Conservation (phyloP, 768 basidiomycete species). For the Rhizopogon roseolus region DNA sequence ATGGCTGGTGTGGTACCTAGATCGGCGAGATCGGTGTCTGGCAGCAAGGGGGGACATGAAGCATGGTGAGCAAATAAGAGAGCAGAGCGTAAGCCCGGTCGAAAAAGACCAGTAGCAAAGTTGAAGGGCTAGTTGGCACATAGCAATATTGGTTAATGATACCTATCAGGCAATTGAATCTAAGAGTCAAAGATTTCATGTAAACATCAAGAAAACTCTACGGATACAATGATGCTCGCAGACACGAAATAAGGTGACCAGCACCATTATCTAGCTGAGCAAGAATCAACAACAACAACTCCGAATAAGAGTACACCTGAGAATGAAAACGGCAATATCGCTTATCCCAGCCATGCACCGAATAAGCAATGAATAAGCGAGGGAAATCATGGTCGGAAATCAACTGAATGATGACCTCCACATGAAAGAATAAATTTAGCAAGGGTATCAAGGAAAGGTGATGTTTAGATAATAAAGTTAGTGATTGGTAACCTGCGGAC, state of each 20-base stretch:
- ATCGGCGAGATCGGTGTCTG: conserved; percentile 30
- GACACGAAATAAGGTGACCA: background rate
- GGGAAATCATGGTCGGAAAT: background rate
- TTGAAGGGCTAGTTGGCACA: background rate
- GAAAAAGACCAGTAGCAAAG: background rate
- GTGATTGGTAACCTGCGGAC: background rate
- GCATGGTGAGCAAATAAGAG: background rate
- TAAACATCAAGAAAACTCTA: conserved; percentile 3
- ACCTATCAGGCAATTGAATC: background rate
- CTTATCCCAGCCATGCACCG: conserved; percentile 11
- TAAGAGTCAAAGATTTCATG: background rate
- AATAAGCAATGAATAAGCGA: conserved; percentile 9
- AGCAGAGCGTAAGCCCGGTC: background rate
- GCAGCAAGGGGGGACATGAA: background rate
- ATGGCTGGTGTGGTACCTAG: conserved; percentile 52
- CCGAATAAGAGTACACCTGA: conserved; percentile 15
- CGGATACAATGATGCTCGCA: conserved; percentile 8
- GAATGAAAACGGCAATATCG: conserved; percentile 2
- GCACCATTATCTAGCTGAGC: background rate
- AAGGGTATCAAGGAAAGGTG: background rate
- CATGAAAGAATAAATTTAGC: background rate
- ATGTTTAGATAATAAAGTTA: background rate
- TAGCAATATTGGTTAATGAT: background rate
- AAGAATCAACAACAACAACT: conserved; percentile 1
- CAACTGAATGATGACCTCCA: background rate